phyloP scores from a whole-genome alignment of 1,139 yeast species.

The Candida labiduridarum region DNA sequence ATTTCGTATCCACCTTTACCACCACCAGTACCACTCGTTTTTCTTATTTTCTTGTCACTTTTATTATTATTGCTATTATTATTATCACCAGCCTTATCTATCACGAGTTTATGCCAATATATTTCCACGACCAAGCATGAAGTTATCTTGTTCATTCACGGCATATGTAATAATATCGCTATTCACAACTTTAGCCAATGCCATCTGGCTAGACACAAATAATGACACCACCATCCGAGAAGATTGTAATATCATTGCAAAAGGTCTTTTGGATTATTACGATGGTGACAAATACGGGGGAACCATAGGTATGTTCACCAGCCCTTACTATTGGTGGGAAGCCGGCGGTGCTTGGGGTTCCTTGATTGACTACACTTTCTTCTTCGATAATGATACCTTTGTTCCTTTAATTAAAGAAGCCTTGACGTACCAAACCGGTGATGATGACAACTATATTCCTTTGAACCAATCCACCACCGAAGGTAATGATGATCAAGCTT shows the following conservation, averaged over 20 bases:
- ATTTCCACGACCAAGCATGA: neutral
- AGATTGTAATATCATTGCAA: constrained; percentile 59
- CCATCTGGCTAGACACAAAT: constrained; percentile 39
- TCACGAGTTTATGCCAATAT: neutral
- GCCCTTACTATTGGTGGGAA: constrained; percentile 93
- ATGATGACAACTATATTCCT: constrained; percentile 71
- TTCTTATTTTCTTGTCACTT: neutral
- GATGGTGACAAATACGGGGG: constrained; percentile 68
- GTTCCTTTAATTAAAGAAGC: constrained; percentile 58
- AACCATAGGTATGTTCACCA: constrained; percentile 71
- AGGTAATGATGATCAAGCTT: constrained; percentile 93
- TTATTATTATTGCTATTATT: neutral
- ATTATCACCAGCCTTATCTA: no score
- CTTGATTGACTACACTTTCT: constrained; percentile 64
- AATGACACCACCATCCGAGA: constrained; percentile 38
- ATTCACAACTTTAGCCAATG: constrained; percentile 15
- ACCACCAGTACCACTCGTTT: neutral
- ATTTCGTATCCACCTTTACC: neutral
- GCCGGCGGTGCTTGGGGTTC: constrained; percentile 90
- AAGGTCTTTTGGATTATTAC: constrained; percentile 75
- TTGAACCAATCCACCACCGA: constrained; percentile 73
- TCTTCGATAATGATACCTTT: constrained; percentile 64
- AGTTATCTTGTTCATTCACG: constrained; percentile 3
- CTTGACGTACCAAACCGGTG: constrained; percentile 66
- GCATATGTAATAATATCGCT: constrained; percentile 5